Base-by-base conservation (phyloP, 108 stramenopile species). In the Cyclotella choctawhatcheeana region DNA sequence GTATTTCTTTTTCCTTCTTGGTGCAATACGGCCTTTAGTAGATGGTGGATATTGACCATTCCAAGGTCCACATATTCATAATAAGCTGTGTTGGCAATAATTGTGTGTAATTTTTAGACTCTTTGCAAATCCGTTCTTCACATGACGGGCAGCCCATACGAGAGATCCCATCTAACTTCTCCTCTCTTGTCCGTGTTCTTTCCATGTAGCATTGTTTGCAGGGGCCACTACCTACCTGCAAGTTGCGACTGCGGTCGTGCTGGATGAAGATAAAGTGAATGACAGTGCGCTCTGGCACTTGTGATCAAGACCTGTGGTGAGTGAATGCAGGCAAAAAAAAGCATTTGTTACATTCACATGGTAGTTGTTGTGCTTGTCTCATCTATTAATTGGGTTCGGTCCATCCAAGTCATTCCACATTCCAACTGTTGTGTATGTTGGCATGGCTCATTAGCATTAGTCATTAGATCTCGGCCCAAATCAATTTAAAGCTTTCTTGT, bases 331-430 rank as follows among this genome's bases (percentile, higher is more conserved):
- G 37, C 62, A 64, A 24, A 64, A n/a, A 64, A 44, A 64, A 64
- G 22, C 62, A 64, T 24, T 44, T 64, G 2, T 44, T 44, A 26
- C 62, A 64, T 3, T 44, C 25, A 45, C 44, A 64, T 27, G 62
- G 62, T 22, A 64, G 5, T 16, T 26, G 22, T 20, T 2, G 20
- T 25, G 22, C 26, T 24, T 64, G 62, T 5, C 44, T 18, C 37
- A 64, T 64, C 62, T n/a, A n/a, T n/a, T 44, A 64, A 2, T 44
- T 25, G 17, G 62, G 62, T 17, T 14, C 6, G 2, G 37, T n/a
- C n/a, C 44, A 6, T 26, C 62, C 44, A 64, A 45, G 40, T 64
- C n/a, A n/a, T n/a, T n/a, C n/a, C n/a, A n/a, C 62, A 2, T 18
- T 64, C 62, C 62, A 64, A 14, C 13, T 21, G 2, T 29, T 20